These are phyloP conservation scores for Ambrosiella xylebori DNA, from an alignment of 2,329 filamentous ascomycete genomes.

Conservation along the genomic window DNA sequence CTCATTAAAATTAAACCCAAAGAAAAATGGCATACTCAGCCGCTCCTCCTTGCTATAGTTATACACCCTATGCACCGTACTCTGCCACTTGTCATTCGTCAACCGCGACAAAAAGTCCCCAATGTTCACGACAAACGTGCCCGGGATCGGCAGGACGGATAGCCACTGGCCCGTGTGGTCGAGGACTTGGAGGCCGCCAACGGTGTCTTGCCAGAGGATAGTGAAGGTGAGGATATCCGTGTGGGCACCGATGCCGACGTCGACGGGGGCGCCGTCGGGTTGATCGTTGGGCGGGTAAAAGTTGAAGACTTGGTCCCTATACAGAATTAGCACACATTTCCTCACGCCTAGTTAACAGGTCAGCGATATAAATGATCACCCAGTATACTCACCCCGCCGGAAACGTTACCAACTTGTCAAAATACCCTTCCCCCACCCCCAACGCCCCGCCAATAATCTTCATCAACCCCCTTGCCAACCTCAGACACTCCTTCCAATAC, in stretches of 20 bases:
- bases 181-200: slow-evolving; percentile 18
- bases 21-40: slow-evolving; percentile 40
- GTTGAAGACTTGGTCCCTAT: slow-evolving; percentile 21
- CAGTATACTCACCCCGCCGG: slow-evolving; percentile 26
- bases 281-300: slow-evolving; percentile 27
- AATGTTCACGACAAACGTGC: slow-evolving; percentile 18
- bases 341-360: too few species aligned
- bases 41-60: slow-evolving; percentile 25
- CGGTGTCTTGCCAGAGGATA: slow-evolving; percentile 22
- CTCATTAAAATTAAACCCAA: slow-evolving; percentile 35
- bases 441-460: slow-evolving; percentile 37
- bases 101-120: slow-evolving; percentile 17
- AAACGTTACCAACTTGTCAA: slow-evolving; percentile 35
- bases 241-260: slow-evolving; percentile 29
- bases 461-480: slow-evolving; percentile 32
- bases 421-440: slow-evolving; percentile 34
- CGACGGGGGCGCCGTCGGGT: slow-evolving; percentile 14
- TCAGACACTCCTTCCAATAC: slow-evolving; percentile 33
- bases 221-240: slow-evolving; percentile 27
- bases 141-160: slow-evolving; percentile 15
- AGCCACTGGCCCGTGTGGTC: slow-evolving; percentile 16
- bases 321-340: background rate
- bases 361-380: slow-evolving; percentile 15
- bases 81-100: slow-evolving; percentile 16
- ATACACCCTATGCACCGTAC: slow-evolving; percentile 21